Evolutionary conservation across 768 basidiomycete genomes (phyloP), one percentile per base, ranked within the genome.

Genomic region (Collybiopsis luxurians): DNA sequence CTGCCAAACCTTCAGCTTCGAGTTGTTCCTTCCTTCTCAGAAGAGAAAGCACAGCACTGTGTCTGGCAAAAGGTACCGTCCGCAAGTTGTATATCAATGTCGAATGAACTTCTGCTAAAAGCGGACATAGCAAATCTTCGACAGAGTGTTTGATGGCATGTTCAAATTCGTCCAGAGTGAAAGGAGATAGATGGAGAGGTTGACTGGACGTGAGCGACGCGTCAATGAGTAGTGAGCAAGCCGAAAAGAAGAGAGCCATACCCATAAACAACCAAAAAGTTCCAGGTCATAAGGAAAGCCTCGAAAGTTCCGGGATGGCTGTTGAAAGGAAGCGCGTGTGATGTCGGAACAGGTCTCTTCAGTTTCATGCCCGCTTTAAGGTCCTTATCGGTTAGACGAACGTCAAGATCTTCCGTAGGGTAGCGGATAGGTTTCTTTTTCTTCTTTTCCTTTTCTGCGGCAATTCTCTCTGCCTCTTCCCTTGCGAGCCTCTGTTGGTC

Each of bases 221-320:
- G 21, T 58, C 38, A 53, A 45, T 58, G 17, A 63, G 53, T 58
- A 45, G 21, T 40, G 43, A 39, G 27, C 4, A 46, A 42, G 45
- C 2, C 12, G 10, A 1, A 23, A 24, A 45, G 34, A 10, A 23
- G 4, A 23, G 42, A 60, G 17, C 72, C 85, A 64, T 68, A 97
- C 97, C 95, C 93, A 71, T 95, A 95, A 52, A 94, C 88, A 53
- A 92, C 88, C 55, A 98, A 71, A 70, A 96, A 96, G 71, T 92
- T 95, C 95, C 95, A 99, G 9, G 85, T 76, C 87, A 92, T 88
- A 28, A 98, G 72, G 69, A 98, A 93, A 9, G 80, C 75, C 68
- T 98, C 95, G 60, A 97, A 96, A 12, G 79, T 73, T 11, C 76
- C 78, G 7, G 81, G 76, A 30, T 75, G 73, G 36, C 84, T 79